Base-by-base conservation (phyloP, 257 asterid species). In the Capsicum pubescens region DNA sequence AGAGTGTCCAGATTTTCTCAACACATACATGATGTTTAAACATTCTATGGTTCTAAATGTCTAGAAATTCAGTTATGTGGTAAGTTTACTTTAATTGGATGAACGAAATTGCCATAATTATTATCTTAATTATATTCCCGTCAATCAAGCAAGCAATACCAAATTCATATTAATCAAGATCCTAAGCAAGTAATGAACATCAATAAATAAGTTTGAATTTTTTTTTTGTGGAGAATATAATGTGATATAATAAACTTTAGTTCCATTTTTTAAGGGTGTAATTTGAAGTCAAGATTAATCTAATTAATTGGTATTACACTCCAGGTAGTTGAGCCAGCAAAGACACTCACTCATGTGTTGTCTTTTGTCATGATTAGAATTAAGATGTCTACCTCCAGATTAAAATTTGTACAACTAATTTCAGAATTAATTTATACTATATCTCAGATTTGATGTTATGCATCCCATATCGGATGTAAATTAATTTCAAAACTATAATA, bases 301-400 rank as follows among this genome's bases (percentile, higher is more conserved):
- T 44, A 70, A 44, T 70, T 70, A 0, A 42, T 42, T 17, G 4
- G 56, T 70, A 59, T 15, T 26, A 26, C 32, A 58, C 9, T 48
- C 63, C 16, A 6, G 12, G 66, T 17, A 42, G 78, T 69, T 69
- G 78, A 14, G 78, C 8, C 79, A 70, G 36, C 57, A 44, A 70
- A 70, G 35, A 70, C 57, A 70, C 57, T 70, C 79, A 9, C 17
- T 70, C 57, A 44, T 70, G 79, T 10, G 79, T 44, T 70, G 57
- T 70, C 79, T 70, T 67, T 39, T 39, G 4, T 26, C 2, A 1
- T 64, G 2, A 64, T 26, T 10, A 63, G 44, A 39, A 3, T 39
- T 39, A 39, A 39, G 44, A 39, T 39, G 5, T 39, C 3, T 39
- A 39, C 44, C 44, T 39, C 44, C 0, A 39, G 44, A 39, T 39